Conservation (phyloP, 2,329 filamentous ascomycete genomes). For the Pseudocercospora vitis region DNA sequence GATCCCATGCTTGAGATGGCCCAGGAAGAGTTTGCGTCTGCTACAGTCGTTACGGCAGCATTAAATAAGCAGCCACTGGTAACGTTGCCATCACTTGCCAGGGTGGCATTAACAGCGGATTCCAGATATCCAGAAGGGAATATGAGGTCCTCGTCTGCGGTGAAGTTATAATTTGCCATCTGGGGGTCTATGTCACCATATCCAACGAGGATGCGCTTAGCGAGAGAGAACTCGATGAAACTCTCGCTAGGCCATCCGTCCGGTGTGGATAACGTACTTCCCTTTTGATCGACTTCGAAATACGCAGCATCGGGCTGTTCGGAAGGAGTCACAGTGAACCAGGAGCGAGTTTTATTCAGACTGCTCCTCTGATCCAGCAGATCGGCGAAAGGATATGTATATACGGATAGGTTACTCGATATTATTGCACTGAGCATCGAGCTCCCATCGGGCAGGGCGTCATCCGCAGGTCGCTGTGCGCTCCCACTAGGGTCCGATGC, state of each 20-base stretch:
- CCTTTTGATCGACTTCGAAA: conserved; percentile 45
- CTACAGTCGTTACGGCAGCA: conserved; percentile 43
- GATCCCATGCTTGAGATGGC: conserved; percentile 39
- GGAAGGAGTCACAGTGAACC: conserved; percentile 50
- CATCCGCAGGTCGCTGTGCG: conserved; percentile 41
- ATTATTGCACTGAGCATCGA: conserved; percentile 52
- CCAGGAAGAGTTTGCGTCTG: conserved; percentile 56
- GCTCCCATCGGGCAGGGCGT: conserved; percentile 46
- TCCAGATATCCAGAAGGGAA: conserved; percentile 53
- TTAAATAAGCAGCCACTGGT: conserved; percentile 57
- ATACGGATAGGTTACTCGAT: conserved; percentile 48
- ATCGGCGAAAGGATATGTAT: conserved; percentile 55
- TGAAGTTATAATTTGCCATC: conserved; percentile 57
- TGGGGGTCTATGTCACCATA: conserved; percentile 60
- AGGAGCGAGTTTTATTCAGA: conserved; percentile 54
- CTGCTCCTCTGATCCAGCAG: conserved; percentile 55
- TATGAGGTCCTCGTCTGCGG: conserved; percentile 51
- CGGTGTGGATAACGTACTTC: conserved; percentile 47
- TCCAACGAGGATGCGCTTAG: conserved; percentile 56
- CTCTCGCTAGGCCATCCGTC: conserved; percentile 66
- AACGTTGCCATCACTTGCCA: conserved; percentile 44
- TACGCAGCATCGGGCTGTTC: conserved; percentile 55
- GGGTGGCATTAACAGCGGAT: conserved; percentile 38
- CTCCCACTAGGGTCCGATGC: conserved; percentile 44
- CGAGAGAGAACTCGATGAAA: conserved; percentile 54